Conservation (phyloP, 192 early-diverging fungal genomes). For the Gigaspora rosea region DNA sequence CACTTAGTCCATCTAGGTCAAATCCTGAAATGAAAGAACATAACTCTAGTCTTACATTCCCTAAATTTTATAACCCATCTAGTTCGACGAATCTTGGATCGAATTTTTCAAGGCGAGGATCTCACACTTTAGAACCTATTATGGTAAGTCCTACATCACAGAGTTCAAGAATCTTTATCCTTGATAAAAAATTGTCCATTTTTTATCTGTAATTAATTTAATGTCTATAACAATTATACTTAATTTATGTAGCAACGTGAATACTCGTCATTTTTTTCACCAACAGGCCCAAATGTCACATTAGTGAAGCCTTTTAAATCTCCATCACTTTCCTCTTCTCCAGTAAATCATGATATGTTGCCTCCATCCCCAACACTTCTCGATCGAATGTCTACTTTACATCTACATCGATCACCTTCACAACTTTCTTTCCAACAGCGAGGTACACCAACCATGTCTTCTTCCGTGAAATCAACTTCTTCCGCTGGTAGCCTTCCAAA, state of each 20-base stretch:
- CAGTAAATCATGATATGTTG: constrained; percentile 31
- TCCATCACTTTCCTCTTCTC: constrained; percentile 38
- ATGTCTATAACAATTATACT: neutral
- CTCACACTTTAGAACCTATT: neutral
- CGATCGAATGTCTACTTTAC: constrained; percentile 34
- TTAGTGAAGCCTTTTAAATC: constrained; percentile 46
- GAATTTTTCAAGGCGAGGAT: neutral
- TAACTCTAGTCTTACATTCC: neutral
- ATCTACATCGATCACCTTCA: constrained; percentile 42
- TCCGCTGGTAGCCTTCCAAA: constrained; percentile 40
- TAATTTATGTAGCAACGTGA: constrained; percentile 27
- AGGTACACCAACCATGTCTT: constrained; percentile 35
- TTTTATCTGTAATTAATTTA: neutral
- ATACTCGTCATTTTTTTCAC: constrained; percentile 28
- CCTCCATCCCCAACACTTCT: constrained; percentile 33
- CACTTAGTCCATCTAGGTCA: constrained; percentile 8
- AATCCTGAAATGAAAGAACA: neutral
- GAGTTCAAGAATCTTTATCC: neutral
- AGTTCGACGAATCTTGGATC: neutral
- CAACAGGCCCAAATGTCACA: constrained; percentile 26
- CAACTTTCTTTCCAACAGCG: constrained; percentile 30
- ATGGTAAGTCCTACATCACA: neutral
- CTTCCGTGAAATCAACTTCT: constrained; percentile 40
- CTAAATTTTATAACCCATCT: neutral
- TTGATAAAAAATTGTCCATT: neutral